A percentile compares a stretch with the other conserved stretches of the same genome.
Conservation (phyloP, 352 stramenopile genomes). For the Pythium phragmitis region DNA sequence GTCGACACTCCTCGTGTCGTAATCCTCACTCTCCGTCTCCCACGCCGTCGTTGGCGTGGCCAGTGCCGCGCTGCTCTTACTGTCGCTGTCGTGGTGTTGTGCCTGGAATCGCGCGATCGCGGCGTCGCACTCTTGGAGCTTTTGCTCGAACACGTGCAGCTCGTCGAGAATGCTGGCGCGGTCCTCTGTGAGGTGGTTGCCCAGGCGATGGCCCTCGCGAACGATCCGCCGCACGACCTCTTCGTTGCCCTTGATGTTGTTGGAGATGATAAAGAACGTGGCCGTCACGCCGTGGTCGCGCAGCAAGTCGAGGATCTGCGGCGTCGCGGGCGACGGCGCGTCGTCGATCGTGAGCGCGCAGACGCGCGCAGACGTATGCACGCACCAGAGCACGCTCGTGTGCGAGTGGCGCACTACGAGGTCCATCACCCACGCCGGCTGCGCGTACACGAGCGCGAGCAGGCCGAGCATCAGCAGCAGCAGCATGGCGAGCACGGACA, state of each 20-base stretch:
- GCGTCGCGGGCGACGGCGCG: slow-evolving; percentile 58
- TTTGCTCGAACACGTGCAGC: slow-evolving; percentile 80
- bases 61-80: slow-evolving; percentile 10
- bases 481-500: slow-evolving; percentile 20
- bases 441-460: slow-evolving; percentile 60
- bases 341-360: slow-evolving; percentile 84
- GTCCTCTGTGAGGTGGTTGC: slow-evolving; percentile 84
- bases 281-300: slow-evolving; percentile 58
- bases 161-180: slow-evolving; percentile 75
- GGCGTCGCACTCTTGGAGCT: slow-evolving; percentile 74
- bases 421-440: slow-evolving; percentile 68
- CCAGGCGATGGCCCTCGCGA: slow-evolving; percentile 69
- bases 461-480: slow-evolving; percentile 32
- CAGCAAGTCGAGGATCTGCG: slow-evolving; percentile 73
- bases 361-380: slow-evolving; percentile 43
- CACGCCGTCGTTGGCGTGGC: not conserved
- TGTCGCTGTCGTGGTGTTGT: not conserved
- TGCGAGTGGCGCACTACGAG: slow-evolving; percentile 66
- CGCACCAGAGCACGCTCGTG: slow-evolving; percentile 76
- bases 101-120: slow-evolving; percentile 54
- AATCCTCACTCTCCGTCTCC: not conserved
- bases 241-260: slow-evolving; percentile 64
- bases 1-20: not conserved
- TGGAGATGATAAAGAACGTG: slow-evolving; percentile 88
- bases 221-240: slow-evolving; percentile 74